phyloP scores from a whole-genome alignment of 768 basidiomycete species.

The Tricholoma furcatifolium region DNA sequence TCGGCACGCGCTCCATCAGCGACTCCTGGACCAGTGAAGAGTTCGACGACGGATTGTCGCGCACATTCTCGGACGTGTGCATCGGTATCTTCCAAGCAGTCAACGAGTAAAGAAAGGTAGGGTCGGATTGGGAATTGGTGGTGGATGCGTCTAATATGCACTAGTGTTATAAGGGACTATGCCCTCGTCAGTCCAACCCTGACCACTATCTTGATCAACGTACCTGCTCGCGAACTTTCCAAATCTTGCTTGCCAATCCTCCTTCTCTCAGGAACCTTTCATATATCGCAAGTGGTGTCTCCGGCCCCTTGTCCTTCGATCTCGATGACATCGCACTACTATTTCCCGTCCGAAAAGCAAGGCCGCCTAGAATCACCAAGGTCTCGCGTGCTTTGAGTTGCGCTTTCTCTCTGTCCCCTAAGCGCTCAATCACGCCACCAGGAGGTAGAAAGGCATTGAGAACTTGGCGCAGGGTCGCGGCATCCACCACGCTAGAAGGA shows the following conservation, averaged over 20 bases:
- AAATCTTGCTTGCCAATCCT: conserved; percentile 78
- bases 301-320: conserved; percentile 58
- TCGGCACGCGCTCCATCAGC: conserved; percentile 88
- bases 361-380: conserved; percentile 71
- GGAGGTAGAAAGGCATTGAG: conserved; percentile 68
- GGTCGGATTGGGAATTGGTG: conserved; percentile 78
- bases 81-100: conserved; percentile 87
- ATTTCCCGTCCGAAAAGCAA: conserved; percentile 61
- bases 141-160: conserved; percentile 69
- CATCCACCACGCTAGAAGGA: conserved; percentile 47
- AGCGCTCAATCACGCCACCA: conserved; percentile 78
- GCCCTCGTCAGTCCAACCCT: not conserved
- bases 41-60: conserved; percentile 72
- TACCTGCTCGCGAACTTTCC: conserved; percentile 87
- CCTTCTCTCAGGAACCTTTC: conserved; percentile 71
- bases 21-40: conserved; percentile 83
- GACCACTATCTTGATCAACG: conserved; percentile 19
- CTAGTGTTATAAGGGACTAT: conserved; percentile 65
- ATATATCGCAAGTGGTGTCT: conserved; percentile 67
- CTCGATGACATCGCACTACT: conserved; percentile 42
- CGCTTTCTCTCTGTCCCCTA: conserved; percentile 78
- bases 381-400: conserved; percentile 75
- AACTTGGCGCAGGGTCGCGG: conserved; percentile 61
- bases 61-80: conserved; percentile 87
- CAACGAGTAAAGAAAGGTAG: conserved; percentile 79